Evolutionary conservation across 73 alveolate species (phyloP).

Genomic region (Tetrahymena thermophila): DNA sequence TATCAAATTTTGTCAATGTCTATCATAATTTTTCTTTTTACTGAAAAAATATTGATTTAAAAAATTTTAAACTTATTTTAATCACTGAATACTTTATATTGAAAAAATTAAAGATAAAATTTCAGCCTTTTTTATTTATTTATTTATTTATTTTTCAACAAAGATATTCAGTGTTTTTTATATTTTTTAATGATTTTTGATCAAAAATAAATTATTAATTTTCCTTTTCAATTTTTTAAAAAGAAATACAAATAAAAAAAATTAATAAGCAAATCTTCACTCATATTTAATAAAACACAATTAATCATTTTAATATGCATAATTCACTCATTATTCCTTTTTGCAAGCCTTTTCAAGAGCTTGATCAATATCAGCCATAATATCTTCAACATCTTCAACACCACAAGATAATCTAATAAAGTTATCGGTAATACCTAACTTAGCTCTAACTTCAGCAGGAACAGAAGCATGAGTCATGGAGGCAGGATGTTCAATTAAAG

Average conservation of each 20-base stretch:
- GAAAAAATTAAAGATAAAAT: too few relatives aligned
- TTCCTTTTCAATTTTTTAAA: too few relatives aligned
- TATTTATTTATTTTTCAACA: too few relatives aligned
- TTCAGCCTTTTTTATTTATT: too few relatives aligned
- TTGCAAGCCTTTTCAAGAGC: constrained; percentile 63
- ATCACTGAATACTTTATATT: too few relatives aligned
- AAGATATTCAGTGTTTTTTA: background rate
- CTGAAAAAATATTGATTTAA: too few relatives aligned
- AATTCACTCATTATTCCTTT: background rate
- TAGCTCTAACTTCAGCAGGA: constrained; percentile 77
- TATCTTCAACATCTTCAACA: constrained; percentile 78
- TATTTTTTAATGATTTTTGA: background rate
- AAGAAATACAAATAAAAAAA: too few relatives aligned
- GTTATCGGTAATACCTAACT: constrained; percentile 77
- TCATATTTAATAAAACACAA: background rate
- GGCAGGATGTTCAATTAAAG: constrained; percentile 50
- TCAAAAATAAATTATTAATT: background rate
- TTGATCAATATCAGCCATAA: constrained; percentile 74
- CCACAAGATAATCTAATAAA: constrained; percentile 84
- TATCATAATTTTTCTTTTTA: too few relatives aligned
- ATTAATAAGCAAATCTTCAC: background rate
- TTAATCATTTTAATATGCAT: background rate
- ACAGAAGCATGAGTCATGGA: constrained; percentile 89
- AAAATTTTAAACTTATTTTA: too few relatives aligned
- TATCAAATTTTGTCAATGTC: too few relatives aligned